These are phyloP conservation scores for Rhynchosporium agropyri DNA, from an alignment of 2,329 filamentous ascomycete species.

Conservation along the genomic window DNA sequence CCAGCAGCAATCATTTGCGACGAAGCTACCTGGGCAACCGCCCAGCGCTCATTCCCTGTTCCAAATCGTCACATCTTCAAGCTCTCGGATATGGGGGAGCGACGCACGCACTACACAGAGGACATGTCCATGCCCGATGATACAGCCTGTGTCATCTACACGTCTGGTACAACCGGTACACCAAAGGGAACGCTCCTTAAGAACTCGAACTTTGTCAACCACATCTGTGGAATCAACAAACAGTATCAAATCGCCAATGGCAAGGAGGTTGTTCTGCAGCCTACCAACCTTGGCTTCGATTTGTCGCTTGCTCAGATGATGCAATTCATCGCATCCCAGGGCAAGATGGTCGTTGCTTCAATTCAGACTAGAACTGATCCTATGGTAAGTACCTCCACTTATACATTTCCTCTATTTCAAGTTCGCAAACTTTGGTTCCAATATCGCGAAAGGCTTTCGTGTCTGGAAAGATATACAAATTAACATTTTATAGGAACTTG, in stretches of 20 bases:
- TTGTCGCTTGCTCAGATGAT: slow-evolving; percentile 30
- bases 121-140: slow-evolving; percentile 15
- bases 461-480: too few species aligned
- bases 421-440: too few species aligned
- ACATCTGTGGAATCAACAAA: slow-evolving; percentile 32
- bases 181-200: slow-evolving; percentile 49
- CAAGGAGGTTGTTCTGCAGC: slow-evolving; percentile 29
- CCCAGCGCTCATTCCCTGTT: slow-evolving; percentile 14
- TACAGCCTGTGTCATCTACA: slow-evolving; percentile 26
- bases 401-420: too few species aligned
- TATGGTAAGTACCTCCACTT: neutral
- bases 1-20: slow-evolving; percentile 41
- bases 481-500: slow-evolving; percentile 14
- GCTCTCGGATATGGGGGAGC: slow-evolving; percentile 16
- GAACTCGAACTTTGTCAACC: slow-evolving; percentile 34
- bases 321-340: slow-evolving; percentile 27
- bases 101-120: slow-evolving; percentile 13
- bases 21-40: slow-evolving; percentile 14
- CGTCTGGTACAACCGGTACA: slow-evolving; percentile 34
- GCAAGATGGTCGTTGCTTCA: slow-evolving; percentile 28
- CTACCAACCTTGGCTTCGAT: slow-evolving; percentile 32
- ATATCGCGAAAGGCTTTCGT: too few species aligned
- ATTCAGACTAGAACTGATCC: slow-evolving; percentile 26
- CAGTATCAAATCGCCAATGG: slow-evolving; percentile 19
- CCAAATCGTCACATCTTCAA: slow-evolving; percentile 24